These are phyloP conservation scores for Canna indica DNA, from an alignment of 176 grass and related monocot genomes.

Conservation along the genomic window DNA sequence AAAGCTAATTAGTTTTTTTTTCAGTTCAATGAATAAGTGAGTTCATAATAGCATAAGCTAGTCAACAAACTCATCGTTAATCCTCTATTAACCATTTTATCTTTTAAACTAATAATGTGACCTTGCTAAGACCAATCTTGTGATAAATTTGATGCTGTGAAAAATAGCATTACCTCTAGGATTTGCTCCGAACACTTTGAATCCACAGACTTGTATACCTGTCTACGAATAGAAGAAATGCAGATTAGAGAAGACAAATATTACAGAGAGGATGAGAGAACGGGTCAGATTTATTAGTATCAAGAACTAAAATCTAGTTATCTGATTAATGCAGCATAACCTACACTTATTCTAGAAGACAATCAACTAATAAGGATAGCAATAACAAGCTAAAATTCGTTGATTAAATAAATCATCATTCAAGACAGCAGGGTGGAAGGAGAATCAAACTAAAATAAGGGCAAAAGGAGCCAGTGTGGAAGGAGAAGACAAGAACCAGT, in stretches of 20 bases:
- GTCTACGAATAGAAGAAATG: conserved; percentile 6
- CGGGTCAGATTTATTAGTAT: neutral
- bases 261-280: neutral
- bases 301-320: neutral
- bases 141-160: neutral
- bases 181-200: conserved; percentile 76
- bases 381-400: too few relatives aligned
- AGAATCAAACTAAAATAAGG: too few relatives aligned
- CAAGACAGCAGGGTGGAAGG: too few relatives aligned
- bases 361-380: neutral
- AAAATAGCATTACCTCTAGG: conserved; percentile 58
- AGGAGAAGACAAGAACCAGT: too few relatives aligned
- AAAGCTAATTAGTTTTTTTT: conserved; percentile 1
- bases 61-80: neutral
- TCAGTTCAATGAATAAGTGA: neutral
- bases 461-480: too few relatives aligned
- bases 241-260: conserved; percentile 7
- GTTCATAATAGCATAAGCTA: neutral
- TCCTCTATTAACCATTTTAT: too few relatives aligned
- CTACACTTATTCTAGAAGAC: neutral
- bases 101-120: neutral
- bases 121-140: neutral
- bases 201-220: conserved; percentile 84
- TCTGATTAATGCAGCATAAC: neutral
- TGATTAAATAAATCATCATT: too few relatives aligned